Evolutionary conservation across 306 rosid species (phyloP), one percentile per base, ranked within the genome.

Genomic region (Glycine latifolia): DNA sequence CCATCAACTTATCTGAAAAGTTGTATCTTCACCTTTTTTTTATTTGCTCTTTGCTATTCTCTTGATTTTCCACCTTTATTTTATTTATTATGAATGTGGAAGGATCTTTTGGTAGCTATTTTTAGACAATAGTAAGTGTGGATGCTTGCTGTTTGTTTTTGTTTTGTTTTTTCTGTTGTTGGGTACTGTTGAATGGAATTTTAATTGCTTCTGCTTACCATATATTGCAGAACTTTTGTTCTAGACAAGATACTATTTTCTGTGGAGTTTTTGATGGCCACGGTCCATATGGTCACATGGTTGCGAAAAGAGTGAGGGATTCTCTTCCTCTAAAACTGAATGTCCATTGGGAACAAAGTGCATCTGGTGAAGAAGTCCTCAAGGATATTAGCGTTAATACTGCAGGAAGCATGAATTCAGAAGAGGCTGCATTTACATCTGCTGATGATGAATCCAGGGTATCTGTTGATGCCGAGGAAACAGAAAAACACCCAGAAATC

Each of bases 241-340:
- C 97, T 15, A 87, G 97, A 79, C 85, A 85, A 43, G 97, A 90
- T 83, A 87, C 98, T n/a, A 50, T 84, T 78, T 96, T 96, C 85
- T 96, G 99, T 77, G 99, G 99, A 50, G 99, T 96, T 85, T 96
- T 96, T 68, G 99, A 96, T 83, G 99, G 99, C 46, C 99, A 96
- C 8, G 99, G 99, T 62, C 99, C 99, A 0, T 96, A 20, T 75
- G 99, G 99, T 66, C 99, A 96, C 85, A 88, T 96, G 99, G 99
- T 96, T 72, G 99, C 99, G 1, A 96, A 91, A 88, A 93, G 87
- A 88, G 99, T 96, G 90, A 91, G 99, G 90, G 99, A 96, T 89
- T 89, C 94, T 73, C 97, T 96, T 80, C 99, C 99, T 77, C 86
- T 96, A 72, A 93, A 86, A 67, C 88, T 96, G 89, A 96, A 92